Evolutionary conservation across 2,329 filamentous ascomycete genomes (phyloP), one percentile per base, ranked within the genome.

Genomic region (Seiridium cupressi): DNA sequence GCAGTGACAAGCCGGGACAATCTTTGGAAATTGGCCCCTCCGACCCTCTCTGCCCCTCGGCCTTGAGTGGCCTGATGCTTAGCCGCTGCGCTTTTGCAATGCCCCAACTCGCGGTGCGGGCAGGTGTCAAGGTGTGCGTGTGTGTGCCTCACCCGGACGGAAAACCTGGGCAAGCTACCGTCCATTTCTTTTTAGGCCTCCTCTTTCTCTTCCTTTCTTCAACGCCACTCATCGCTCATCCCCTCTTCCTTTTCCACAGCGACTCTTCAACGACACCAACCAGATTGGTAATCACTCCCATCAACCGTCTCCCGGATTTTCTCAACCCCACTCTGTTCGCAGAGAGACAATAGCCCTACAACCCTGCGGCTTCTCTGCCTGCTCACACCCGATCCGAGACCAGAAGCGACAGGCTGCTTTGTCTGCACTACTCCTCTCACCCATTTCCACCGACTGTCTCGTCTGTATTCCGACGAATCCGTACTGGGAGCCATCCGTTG

Each of bases 401-500:
- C 46, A 9, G 8, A 42, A 42, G 38, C 38, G 13, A 42, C 46
- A 9, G 13, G 8, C 46, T n/a, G 8, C 8, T n/a, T n/a, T 7
- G 6, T 18, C 18, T 9, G 13, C 46, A 31, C 46, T 7, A 8
- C 46, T 9, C 46, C 26, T 31, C 46, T 31, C 46, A 18, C 8
- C 13, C 46, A 48, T n/a, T 9, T 31, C 46, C 18, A 18, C 6
- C 46, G 36, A 51, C 46, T 31, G 40, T 47, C 44, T 61, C 44
- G 63, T 62, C 59, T 61, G 49, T n/a, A 36, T 36, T 34, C 49
- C 11, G 35, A 38, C 31, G 32, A 32, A 7, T 44, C 53, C 38
- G 5, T 53, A 46, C 63, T 61, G 59, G 58, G 61, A 62, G 60
- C 61, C 59, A 55, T 62, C 60, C 35, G 42, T 51, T 57, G 60